These are phyloP conservation scores for Begonia fuchsioides DNA, from an alignment of 306 rosid species.

Conservation along the genomic window DNA sequence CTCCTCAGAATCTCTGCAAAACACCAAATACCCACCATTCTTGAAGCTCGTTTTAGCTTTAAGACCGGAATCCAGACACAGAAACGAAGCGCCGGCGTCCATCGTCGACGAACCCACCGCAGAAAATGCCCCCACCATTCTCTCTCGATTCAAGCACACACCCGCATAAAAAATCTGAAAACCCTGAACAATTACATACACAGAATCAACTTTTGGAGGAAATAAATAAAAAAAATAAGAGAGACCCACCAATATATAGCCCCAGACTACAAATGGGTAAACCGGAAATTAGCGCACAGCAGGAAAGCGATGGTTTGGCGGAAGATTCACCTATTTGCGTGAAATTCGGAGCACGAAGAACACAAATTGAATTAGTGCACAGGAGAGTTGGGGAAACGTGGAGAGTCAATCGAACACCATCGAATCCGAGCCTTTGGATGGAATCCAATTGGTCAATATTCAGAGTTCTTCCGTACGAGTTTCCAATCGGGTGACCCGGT, in stretches of 20 bases:
- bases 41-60: slow-evolving; percentile 35
- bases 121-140: slow-evolving; percentile 64
- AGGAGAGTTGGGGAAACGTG: slow-evolving; percentile 20
- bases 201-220: slow-evolving; percentile 9
- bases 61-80: slow-evolving; percentile 63
- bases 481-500: too few relatives aligned
- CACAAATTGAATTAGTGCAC: slow-evolving; percentile 15
- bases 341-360: slow-evolving; percentile 10
- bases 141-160: not conserved
- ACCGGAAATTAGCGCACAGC: slow-evolving; percentile 23
- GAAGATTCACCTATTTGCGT: slow-evolving; percentile 22
- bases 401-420: too few relatives aligned
- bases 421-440: too few relatives aligned
- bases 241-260: slow-evolving; percentile 4
- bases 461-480: too few relatives aligned
- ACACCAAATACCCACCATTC: slow-evolving; percentile 42
- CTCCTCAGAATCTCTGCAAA: slow-evolving; percentile 19
- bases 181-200: slow-evolving; percentile 1
- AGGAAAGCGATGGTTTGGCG: slow-evolving; percentile 19
- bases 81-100: slow-evolving; percentile 70
- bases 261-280: slow-evolving; percentile 19
- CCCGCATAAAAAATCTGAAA: slow-evolving; percentile 1
- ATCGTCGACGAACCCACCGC: slow-evolving; percentile 50
- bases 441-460: too few relatives aligned
- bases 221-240: not conserved